Base-by-base conservation (phyloP, 2,329 filamentous ascomycete species). In the Cladorrhinum sp. region DNA sequence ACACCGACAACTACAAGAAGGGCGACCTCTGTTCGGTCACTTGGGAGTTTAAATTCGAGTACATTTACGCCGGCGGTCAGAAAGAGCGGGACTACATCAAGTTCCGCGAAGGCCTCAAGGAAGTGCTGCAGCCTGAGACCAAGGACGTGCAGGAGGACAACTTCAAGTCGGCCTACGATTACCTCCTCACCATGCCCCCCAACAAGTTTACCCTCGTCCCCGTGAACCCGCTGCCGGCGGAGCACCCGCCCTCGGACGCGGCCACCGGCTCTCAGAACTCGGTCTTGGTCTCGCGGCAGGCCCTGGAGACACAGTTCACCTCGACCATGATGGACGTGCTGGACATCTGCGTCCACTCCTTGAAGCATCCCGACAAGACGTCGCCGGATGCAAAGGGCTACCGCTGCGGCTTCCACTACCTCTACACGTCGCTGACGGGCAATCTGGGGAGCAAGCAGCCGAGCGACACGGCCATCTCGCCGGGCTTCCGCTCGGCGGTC, bases 401-500 rank as follows among this genome's bases (percentile, higher is more conserved):
- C 45, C 51, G 51, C 51, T 53, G 51, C 51, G 51, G 51, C 24
- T 53, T 53, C 25, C 51, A 53, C 25, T 53, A 25, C 51, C 51
- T 53, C 51, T 53, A 53, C 51, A 53, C 51, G 51, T 53, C 51
- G 51, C 25, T 53, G 51, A 53, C 51, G 51, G 51, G 51, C 51
- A 53, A 53, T 4, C 51, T 53, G 13, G 51, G 51, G 22, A 53
- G 51, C 51, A 20, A 22, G 25, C 51, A 53, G 25, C 51, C 51
- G 18, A 10, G 13, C 51, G 51, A 53, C 51, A 53, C 51, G 25
- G 51, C 51, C 51, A 53, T 53, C 51, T 53, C 51, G 51, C 51
- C 51, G 25, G 51, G 51, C n/a, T 53, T 53, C 51, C 51, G 51
- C 13, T 53, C 51, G 51, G 51, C 51, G 51, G 13, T 53, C 51